Conservation (phyloP, 75 land plant species). For the Cryptomeria japonica region DNA sequence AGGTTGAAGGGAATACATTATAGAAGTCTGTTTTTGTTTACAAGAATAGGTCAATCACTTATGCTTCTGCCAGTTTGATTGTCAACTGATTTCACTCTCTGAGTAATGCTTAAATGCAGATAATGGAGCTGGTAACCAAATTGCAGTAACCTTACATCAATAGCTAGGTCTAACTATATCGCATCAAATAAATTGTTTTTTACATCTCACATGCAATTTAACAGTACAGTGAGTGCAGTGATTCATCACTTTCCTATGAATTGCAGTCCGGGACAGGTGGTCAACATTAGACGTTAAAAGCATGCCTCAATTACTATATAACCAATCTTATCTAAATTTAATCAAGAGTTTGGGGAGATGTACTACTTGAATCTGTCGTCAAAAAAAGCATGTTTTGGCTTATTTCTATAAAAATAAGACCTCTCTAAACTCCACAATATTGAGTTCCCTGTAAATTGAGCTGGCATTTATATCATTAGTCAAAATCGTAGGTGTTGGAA, state of each 20-base stretch:
- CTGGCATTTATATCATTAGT: background rate
- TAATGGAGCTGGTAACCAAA: background rate
- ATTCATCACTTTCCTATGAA: background rate
- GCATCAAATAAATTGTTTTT: background rate
- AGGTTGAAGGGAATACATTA: background rate
- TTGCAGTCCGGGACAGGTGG: background rate
- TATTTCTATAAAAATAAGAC: background rate
- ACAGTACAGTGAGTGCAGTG: background rate
- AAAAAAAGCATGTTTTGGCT: background rate
- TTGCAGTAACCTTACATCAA: too few species aligned
- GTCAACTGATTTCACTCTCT: background rate
- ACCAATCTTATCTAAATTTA: background rate
- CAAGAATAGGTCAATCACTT: background rate
- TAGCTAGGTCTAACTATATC: too few species aligned
- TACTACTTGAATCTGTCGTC: background rate
- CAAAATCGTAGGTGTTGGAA: background rate
- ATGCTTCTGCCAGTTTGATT: background rate
- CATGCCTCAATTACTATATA: background rate
- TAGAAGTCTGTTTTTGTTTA: background rate
- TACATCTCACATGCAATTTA: background rate
- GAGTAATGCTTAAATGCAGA: background rate
- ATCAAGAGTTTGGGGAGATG: background rate
- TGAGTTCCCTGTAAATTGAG: background rate
- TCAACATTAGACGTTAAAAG: background rate
- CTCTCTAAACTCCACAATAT: background rate